Base-by-base conservation (phyloP, 495 filamentous ascomycete species). In the Cudoniella acicularis region DNA sequence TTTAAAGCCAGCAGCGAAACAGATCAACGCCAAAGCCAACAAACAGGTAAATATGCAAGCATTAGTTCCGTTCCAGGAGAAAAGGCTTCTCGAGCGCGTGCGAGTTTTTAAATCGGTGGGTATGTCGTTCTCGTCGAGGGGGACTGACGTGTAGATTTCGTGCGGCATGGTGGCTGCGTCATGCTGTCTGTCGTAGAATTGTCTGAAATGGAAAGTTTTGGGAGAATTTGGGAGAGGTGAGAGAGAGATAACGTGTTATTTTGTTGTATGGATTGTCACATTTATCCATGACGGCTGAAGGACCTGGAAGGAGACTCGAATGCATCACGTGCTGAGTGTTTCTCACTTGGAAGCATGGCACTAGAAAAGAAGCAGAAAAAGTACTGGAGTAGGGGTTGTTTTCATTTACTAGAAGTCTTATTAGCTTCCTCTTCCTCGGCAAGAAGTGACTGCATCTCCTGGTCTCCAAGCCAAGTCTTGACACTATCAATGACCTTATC, bases 401-500 rank as follows among this genome's bases (percentile, higher is more conserved):
- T 49, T 54, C 54, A 22, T 54, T 49, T 65, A 57, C 24, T 3
- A 41, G 43, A 26, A 24, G 48, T 26, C 20, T 48, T 59, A 25
- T 27, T 57, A 4, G 48, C 60, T 23, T 62, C 64, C 56, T 77
- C 74, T 57, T 81, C 79, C 13, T 79, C 75, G 8, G 75, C 76
- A 16, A 81, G 71, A 67, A 96, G 66, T 16, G 72, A 79, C 70
- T 91, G 82, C 20, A 96, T 82, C 49, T 98, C 94, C 21, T 77
- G 77, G 62, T 91, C 86, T 56, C 79, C 77, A 54, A 94, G 75
- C 94, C 94, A 97, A 6, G 75, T 78, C 60, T 82, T 84, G 24
- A 93, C 88, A 63, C 88, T 93, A 20, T 89, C 84, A 74, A 98
- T 90, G 22, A 96, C 71, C 59, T 78, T 85, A 36, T 90, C 89